Conservation (phyloP, 257 asterid species). For the Vinca minor region DNA sequence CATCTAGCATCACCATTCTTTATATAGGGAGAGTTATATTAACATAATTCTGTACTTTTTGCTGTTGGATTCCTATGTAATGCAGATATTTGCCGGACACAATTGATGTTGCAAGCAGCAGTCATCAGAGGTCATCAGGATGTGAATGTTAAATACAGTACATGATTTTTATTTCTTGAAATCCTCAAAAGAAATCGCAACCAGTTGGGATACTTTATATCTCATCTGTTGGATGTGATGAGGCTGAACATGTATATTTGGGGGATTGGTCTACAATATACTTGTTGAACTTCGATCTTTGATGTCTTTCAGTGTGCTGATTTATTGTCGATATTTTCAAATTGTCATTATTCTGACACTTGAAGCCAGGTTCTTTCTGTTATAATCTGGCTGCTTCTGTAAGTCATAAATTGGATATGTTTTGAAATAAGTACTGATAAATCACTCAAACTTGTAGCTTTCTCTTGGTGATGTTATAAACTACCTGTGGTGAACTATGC, state of each 20-base stretch:
- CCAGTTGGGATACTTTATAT: conserved; percentile 1
- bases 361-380: background rate
- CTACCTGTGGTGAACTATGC: too few relatives aligned
- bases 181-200: background rate
- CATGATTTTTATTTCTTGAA: background rate
- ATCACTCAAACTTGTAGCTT: too few relatives aligned
- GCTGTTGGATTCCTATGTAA: conserved; percentile 9
- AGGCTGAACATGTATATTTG: conserved; percentile 24
- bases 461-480: too few relatives aligned
- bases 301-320: background rate
- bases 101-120: conserved; percentile 68
- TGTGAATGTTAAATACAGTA: conserved; percentile 49
- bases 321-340: background rate
- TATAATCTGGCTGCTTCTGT: too few relatives aligned
- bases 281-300: conserved; percentile 7
- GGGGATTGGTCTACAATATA: conserved; percentile 13
- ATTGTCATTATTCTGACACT: background rate
- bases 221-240: conserved; percentile 12
- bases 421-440: background rate
- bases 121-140: conserved; percentile 64
- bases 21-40: background rate
- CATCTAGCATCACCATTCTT: too few relatives aligned
- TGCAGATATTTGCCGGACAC: conserved; percentile 89
- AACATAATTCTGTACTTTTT: background rate
- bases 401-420: too few relatives aligned